A percentile compares a stretch with the other conserved stretches of the same genome.
These are phyloP conservation scores for Forsythia suspensa DNA, from an alignment of 257 asterid species.

Conservation along the genomic window DNA sequence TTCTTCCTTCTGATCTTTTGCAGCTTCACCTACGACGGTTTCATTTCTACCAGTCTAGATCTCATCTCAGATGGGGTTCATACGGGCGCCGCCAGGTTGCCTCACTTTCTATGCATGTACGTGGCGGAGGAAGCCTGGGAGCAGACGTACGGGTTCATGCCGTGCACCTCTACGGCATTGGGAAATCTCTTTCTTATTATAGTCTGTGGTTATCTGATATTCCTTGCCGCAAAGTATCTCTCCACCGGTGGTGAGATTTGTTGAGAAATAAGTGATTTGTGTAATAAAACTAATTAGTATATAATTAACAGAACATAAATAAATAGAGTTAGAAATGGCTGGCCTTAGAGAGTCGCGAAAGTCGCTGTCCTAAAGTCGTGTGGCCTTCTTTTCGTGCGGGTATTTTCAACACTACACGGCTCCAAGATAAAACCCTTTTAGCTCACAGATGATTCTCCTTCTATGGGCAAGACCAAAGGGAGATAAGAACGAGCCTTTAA, in stretches of 20 bases:
- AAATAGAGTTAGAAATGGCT: no score
- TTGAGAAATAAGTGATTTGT: no score
- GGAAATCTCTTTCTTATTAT: constrained; percentile 70
- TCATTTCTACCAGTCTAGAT: constrained; percentile 47
- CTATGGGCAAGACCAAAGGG: no score
- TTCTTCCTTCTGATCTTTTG: constrained; percentile 20
- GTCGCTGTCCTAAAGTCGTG: no score
- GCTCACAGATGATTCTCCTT: no score
- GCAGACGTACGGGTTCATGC: constrained; percentile 85
- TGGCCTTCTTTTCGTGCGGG: no score
- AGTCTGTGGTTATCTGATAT: constrained; percentile 83
- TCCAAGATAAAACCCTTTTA: no score
- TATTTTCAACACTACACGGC: no score
- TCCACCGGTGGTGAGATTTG: constrained; percentile 74
- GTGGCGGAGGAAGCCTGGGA: constrained; percentile 62
- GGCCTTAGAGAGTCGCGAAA: no score
- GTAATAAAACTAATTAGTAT: no score
- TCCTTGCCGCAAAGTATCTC: constrained; percentile 66
- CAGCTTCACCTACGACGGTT: constrained; percentile 44
- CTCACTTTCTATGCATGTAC: constrained; percentile 37
- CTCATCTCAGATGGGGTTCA: constrained; percentile 48
- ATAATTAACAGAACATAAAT: no score
- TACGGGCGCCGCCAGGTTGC: background rate
- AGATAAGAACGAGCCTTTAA: no score
- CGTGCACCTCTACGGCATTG: constrained; percentile 65